A percentile compares a stretch with the other conserved stretches of the same genome.
Conservation (phyloP, 2,329 filamentous ascomycete species). For the Neoscytalidium dimidiatum region DNA sequence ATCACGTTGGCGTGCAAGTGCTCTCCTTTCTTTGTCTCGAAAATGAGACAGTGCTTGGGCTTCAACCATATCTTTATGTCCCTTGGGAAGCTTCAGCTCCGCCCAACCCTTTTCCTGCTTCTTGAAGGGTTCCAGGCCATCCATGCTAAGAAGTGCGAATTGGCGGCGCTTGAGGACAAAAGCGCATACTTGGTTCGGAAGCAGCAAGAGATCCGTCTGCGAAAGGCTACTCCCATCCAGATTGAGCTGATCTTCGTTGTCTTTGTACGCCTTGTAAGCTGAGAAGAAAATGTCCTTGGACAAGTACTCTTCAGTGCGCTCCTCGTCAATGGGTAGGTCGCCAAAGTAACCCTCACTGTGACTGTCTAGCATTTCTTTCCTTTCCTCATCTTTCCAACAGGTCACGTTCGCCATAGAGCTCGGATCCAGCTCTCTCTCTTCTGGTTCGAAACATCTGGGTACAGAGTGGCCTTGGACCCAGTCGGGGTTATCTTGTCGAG, state of each 20-base stretch:
- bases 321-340: neutral
- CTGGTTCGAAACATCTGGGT: neutral
- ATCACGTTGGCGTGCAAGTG: slow-evolving; percentile 29
- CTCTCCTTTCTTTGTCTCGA: slow-evolving; percentile 27
- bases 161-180: slow-evolving; percentile 29
- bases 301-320: neutral
- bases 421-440: neutral
- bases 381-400: neutral
- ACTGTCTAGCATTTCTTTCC: neutral
- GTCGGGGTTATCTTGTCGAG: slow-evolving; percentile 20
- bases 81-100: slow-evolving; percentile 25
- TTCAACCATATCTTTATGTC: slow-evolving; percentile 27
- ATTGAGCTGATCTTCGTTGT: neutral
- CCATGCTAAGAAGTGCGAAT: slow-evolving; percentile 25
- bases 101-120: neutral
- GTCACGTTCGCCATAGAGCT: neutral
- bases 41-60: slow-evolving; percentile 25
- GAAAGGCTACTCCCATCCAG: neutral
- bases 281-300: neutral
- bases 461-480: slow-evolving; percentile 20
- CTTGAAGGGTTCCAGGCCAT: slow-evolving; percentile 16
- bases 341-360: neutral
- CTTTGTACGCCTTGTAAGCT: neutral
- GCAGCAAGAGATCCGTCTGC: slow-evolving; percentile 22
- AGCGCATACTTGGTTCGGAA: slow-evolving; percentile 25